These are phyloP conservation scores for Chrysochromulina parva DNA, from an alignment of 78 protist species.

Conservation along the genomic window DNA sequence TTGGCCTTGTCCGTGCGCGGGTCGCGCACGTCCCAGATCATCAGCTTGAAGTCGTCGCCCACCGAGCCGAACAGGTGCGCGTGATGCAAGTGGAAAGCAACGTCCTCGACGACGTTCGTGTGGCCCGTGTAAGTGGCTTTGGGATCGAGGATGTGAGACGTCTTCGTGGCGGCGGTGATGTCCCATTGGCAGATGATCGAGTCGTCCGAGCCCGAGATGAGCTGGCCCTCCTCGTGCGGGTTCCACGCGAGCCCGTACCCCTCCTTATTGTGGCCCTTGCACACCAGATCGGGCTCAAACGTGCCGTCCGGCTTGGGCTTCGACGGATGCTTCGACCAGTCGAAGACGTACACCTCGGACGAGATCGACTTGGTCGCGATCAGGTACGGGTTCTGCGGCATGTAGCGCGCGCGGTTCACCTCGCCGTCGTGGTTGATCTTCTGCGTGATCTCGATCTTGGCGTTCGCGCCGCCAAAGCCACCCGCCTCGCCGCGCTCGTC, in stretches of 20 bases:
- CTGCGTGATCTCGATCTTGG: constrained; percentile 67
- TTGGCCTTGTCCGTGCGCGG: neutral
- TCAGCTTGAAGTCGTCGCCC: constrained; percentile 26
- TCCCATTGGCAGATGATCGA: constrained; percentile 88
- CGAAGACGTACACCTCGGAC: constrained; percentile 79
- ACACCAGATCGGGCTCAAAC: constrained; percentile 68
- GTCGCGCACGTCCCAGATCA: constrained; percentile 38
- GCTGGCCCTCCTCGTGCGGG: constrained; percentile 64
- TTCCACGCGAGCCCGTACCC: constrained; percentile 97
- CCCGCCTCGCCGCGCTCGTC: constrained; percentile 62
- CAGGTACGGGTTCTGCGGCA: constrained; percentile 87
- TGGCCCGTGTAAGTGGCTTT: constrained; percentile 53
- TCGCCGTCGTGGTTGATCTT: constrained; percentile 90
- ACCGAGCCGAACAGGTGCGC: neutral
- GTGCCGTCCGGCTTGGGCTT: constrained; percentile 57
- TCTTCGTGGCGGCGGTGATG: constrained; percentile 25
- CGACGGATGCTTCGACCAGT: constrained; percentile 77
- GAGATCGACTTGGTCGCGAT: constrained; percentile 94
- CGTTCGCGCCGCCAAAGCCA: constrained; percentile 40
- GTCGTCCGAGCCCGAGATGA: constrained; percentile 88
- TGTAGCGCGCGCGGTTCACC: constrained; percentile 91
- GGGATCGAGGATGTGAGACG: neutral
- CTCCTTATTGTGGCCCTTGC: constrained; percentile 87
- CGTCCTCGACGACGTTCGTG: constrained; percentile 78
- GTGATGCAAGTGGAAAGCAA: constrained; percentile 28